Conservation (phyloP, 805 yeast genomes). For the Saturnispora gosingensis region DNA sequence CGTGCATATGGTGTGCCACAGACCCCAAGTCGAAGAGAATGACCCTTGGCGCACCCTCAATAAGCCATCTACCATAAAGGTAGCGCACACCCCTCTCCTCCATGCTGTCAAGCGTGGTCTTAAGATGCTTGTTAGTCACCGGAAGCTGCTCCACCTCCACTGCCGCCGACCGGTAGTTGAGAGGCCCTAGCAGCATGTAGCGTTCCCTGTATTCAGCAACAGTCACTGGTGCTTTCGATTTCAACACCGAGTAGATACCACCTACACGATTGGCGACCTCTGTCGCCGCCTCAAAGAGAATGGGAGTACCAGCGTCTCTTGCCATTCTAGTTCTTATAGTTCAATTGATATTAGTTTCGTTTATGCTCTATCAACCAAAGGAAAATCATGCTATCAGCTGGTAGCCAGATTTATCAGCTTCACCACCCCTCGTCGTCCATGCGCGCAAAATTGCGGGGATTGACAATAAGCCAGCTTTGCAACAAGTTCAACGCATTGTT, state of each 20-base stretch:
- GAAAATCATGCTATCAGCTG: not conserved
- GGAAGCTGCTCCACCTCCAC: conserved; percentile 75
- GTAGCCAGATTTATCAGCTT: not conserved
- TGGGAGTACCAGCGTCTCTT: conserved; percentile 79
- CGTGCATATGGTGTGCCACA: conserved; percentile 60
- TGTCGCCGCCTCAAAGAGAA: conserved; percentile 89
- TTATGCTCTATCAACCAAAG: not conserved
- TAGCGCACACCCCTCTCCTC: conserved; percentile 68
- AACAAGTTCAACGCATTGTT: conserved; percentile 39
- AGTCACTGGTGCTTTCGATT: conserved; percentile 94
- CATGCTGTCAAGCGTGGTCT: conserved; percentile 69
- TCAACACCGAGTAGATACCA: conserved; percentile 93
- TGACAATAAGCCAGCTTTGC: conserved; percentile 36
- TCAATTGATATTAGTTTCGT: not conserved
- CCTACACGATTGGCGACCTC: conserved; percentile 98
- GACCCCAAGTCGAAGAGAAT: conserved; percentile 78
- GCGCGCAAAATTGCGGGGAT: conserved; percentile 75
- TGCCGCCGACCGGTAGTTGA: conserved; percentile 62
- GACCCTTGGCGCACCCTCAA: conserved; percentile 96
- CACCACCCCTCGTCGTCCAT: conserved; percentile 77
- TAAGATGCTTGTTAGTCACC: conserved; percentile 37
- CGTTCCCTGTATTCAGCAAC: conserved; percentile 86
- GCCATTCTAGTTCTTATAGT: conserved; percentile 35
- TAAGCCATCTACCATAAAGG: conserved; percentile 91
- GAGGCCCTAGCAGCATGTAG: conserved; percentile 81